Percentiles rank a stretch among this genome's conserved stretches.
Conservation (phyloP, 768 basidiomycete species). For the Naematelia encephala region DNA sequence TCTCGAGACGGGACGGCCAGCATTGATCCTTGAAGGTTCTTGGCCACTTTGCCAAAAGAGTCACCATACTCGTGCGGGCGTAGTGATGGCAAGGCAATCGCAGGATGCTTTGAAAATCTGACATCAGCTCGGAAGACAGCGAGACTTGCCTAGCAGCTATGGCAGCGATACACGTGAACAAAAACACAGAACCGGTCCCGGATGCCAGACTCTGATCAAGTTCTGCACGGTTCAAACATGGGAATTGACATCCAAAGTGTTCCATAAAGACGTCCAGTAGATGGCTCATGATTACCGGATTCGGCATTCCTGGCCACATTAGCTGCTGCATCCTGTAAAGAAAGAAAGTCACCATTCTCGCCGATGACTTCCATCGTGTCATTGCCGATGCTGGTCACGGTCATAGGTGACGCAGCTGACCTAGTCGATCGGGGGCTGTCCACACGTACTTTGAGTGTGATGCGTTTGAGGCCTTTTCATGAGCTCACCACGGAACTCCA, state of each 20-base stretch:
- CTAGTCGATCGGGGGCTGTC: background rate
- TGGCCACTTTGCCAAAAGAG: conserved; percentile 16
- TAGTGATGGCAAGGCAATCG: background rate
- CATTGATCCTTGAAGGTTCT: conserved; percentile 8
- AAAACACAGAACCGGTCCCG: conserved; percentile 3
- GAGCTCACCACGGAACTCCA: background rate
- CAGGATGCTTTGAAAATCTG: conserved; percentile 15
- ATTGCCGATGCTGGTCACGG: background rate
- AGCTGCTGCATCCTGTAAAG: too few relatives aligned
- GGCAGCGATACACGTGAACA: conserved; percentile 15
- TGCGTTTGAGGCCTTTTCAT: conserved; percentile 5
- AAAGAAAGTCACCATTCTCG: too few relatives aligned
- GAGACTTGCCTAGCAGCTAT: conserved; percentile 12
- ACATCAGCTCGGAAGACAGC: background rate
- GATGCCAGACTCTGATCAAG: conserved; percentile 3
- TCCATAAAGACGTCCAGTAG: conserved; percentile 1
- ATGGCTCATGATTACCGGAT: conserved; percentile 3
- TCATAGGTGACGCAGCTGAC: background rate
- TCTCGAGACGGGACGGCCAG: conserved; percentile 13
- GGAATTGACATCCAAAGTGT: conserved; percentile 1
- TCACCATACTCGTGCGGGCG: conserved; percentile 8
- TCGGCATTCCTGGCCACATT: too few relatives aligned
- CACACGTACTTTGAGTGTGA: background rate
- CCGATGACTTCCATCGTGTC: background rate
- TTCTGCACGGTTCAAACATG: background rate